Percentiles rank a stretch among this genome's conserved stretches.
Evolutionary conservation across 164 flowering plant species (phyloP).

Genomic region (Houttuynia cordata): DNA sequence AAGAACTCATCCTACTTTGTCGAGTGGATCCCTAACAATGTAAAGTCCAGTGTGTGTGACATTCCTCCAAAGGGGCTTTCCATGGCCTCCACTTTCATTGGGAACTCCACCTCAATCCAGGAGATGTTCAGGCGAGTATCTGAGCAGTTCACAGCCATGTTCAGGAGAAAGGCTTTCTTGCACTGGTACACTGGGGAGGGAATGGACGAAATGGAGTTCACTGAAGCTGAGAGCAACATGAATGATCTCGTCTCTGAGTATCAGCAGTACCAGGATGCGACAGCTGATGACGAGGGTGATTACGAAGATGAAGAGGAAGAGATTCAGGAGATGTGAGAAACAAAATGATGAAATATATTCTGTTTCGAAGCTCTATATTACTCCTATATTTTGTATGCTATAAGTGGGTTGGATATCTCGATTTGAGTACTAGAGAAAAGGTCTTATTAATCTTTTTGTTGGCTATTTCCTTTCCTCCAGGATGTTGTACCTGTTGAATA

Average conservation of each 20-base stretch:
- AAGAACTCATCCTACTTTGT: neutral
- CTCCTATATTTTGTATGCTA: no score
- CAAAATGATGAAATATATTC: no score
- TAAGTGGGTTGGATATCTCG: no score
- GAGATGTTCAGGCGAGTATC: constrained; percentile 3
- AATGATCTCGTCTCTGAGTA: neutral
- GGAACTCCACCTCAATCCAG: constrained; percentile 5
- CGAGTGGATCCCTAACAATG: constrained; percentile 41
- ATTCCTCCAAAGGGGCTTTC: constrained; percentile 31
- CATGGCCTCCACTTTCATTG: constrained; percentile 2
- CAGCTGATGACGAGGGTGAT: constrained; percentile 1
- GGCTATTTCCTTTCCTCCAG: no score
- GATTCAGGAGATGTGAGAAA: neutral
- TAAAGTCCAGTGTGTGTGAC: constrained; percentile 39
- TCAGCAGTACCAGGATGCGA: constrained; percentile 2
- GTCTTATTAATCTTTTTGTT: no score
- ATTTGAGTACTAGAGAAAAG: no score
- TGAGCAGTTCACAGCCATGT: constrained; percentile 2
- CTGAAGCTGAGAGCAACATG: constrained; percentile 1
- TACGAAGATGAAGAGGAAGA: neutral
- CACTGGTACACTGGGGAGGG: constrained; percentile 2
- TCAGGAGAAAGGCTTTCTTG: constrained; percentile 5
- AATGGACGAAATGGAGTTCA: neutral
- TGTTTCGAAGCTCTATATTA: no score
- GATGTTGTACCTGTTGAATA: no score